A percentile compares a stretch with the other conserved stretches of the same genome.
phyloP scores from a whole-genome alignment of 108 stramenopile species.

The Seminavis robusta region DNA sequence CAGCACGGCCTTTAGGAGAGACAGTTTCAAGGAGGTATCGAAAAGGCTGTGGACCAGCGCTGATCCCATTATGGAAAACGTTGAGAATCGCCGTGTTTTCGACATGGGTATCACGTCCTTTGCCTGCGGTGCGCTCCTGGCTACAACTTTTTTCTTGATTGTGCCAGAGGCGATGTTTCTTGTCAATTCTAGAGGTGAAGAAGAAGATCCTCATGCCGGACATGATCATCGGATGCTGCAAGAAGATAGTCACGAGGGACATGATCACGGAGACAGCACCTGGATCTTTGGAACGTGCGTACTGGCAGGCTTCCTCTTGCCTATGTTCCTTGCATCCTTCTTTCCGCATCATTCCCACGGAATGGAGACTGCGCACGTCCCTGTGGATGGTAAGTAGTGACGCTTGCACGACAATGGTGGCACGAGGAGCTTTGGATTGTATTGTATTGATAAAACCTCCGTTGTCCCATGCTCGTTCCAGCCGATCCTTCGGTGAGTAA shows the following conservation, averaged over 20 bases:
- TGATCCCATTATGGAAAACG: background rate
- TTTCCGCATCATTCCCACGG: too few species aligned
- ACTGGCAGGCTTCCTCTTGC: conserved; percentile 66
- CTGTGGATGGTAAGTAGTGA: too few species aligned
- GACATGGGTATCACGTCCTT: conserved; percentile 34
- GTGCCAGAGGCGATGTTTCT: conserved; percentile 50
- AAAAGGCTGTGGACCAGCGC: background rate
- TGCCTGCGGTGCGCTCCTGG: conserved; percentile 63
- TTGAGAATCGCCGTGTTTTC: conserved; percentile 2
- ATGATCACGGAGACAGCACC: conserved; percentile 31
- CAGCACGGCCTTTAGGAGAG: conserved; percentile 6
- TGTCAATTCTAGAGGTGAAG: conserved; percentile 25
- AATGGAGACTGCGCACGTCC: too few species aligned
- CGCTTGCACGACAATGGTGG: too few species aligned
- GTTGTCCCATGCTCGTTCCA: too few species aligned
- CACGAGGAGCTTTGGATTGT: too few species aligned
- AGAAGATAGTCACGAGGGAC: conserved; percentile 20
- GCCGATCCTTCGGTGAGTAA: too few species aligned
- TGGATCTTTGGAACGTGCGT: conserved; percentile 70
- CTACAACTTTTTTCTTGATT: conserved; percentile 61
- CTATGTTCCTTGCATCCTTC: conserved; percentile 42
- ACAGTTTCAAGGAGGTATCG: background rate
- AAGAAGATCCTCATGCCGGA: conserved; percentile 5
- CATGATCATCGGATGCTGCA: too few species aligned
- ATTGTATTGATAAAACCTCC: too few species aligned